Conservation (phyloP, 306 rosid genomes). For the Glycine soja region DNA sequence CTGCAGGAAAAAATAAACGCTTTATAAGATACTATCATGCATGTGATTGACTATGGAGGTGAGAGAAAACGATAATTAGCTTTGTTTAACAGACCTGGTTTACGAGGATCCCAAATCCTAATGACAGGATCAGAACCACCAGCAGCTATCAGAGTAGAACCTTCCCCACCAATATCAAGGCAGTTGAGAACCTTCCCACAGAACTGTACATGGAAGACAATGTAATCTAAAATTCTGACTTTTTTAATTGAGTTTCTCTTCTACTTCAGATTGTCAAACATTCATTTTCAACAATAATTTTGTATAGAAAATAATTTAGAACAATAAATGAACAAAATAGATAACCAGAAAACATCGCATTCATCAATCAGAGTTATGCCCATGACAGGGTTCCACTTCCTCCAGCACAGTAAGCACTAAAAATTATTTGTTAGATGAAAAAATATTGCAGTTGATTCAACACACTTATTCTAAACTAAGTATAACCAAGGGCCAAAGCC, state of each 20-base stretch:
- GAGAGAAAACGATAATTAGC: slow-evolving; percentile 29
- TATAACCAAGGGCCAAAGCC: neutral
- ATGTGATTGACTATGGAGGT: neutral
- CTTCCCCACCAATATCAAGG: slow-evolving; percentile 92
- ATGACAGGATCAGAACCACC: slow-evolving; percentile 88
- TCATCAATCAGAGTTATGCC: slow-evolving; percentile 8
- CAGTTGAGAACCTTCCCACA: slow-evolving; percentile 84
- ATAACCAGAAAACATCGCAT: slow-evolving; percentile 16
- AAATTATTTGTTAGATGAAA: neutral
- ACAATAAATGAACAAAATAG: neutral
- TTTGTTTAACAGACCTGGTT: slow-evolving; percentile 69
- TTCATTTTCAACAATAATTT: slow-evolving; percentile 24
- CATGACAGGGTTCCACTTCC: neutral
- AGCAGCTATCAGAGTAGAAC: slow-evolving; percentile 77
- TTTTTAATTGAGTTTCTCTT: slow-evolving; percentile 21
- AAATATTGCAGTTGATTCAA: neutral
- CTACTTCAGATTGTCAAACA: neutral
- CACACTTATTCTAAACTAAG: neutral
- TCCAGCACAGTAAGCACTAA: neutral
- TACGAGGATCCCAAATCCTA: slow-evolving; percentile 99
- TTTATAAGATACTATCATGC: slow-evolving; percentile 2
- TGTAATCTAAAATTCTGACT: slow-evolving; percentile 32
- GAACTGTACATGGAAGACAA: slow-evolving; percentile 57
- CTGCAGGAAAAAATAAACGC: slow-evolving; percentile 47
- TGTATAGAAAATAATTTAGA: slow-evolving; percentile 1